Evolutionary conservation across 345 rosid species (phyloP), one percentile per base, ranked within the genome.

Genomic region (Eucalyptus globulus): DNA sequence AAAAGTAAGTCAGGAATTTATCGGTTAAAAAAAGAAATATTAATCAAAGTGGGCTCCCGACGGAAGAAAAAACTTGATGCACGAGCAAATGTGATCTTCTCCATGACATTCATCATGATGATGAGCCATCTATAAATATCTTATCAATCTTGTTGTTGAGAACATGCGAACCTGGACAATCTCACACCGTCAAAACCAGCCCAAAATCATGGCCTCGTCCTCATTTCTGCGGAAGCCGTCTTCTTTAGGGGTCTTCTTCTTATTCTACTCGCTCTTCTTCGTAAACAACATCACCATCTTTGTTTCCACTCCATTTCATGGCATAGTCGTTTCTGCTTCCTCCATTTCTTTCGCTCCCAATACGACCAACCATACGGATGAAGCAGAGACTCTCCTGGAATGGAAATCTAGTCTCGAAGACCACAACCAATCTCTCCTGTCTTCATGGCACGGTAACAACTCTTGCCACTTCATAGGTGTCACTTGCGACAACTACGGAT

Each of bases 401-500:
- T 69, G 80, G 44, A 69, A 34, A 34, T 69, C 26, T 8, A 34
- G 44, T 34, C 80, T 69, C 12, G 44, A 69, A 9, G 17, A 34
- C 44, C 80, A 17, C 6, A 69, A 22, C 26, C 44, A 9, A 9
- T 69, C 44, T 34, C 80, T 69, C 44, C 4, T 34, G 5, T 69
- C 4, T 1, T 34, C 80, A 17, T 69, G 80, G 80, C 80, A 34
- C 3, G 80, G 44, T 9, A 5, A 69, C 14, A 17, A 69, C 12
- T 14, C 44, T 34, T 69, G 80, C 44, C 24, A 8, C 80, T 69
- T 69, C 5, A 9, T 22, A 0, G 26, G 80, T 16, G 80, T 67
- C 11, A 17, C 11, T 15, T 67, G 80, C 1, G 12, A 67, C 4
- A 0, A 31, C 13, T 3, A 16, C 0, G 24, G 44, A 69, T 34